These are phyloP conservation scores for Aureobasidium zeae DNA, from an alignment of 2,329 filamentous ascomycete species.

Conservation along the genomic window DNA sequence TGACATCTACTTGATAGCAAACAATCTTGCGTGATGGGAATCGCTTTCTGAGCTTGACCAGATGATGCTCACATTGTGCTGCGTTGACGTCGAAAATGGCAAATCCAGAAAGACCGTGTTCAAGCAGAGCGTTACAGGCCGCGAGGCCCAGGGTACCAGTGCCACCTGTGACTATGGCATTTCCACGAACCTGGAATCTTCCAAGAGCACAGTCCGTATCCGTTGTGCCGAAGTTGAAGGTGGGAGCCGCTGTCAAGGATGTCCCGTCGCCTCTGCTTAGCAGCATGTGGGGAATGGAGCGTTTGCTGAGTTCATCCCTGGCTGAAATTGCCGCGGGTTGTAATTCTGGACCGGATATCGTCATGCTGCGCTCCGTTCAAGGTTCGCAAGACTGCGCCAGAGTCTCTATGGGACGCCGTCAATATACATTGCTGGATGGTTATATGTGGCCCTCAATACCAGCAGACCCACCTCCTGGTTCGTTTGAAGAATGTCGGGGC, in stretches of 20 bases:
- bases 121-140: conserved; percentile 52
- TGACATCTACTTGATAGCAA: conserved; percentile 50
- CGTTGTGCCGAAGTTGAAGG: neutral
- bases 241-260: neutral
- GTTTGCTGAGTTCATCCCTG: conserved; percentile 9
- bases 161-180: conserved; percentile 56
- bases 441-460: too few relatives aligned
- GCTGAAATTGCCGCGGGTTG: neutral
- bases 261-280: neutral
- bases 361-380: too few relatives aligned
- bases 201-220: conserved; percentile 27
- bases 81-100: conserved; percentile 50
- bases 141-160: conserved; percentile 53
- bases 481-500: too few relatives aligned
- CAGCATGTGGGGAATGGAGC: conserved; percentile 12
- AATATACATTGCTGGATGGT: too few relatives aligned
- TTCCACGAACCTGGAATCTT: conserved; percentile 44
- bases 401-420: too few relatives aligned
- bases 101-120: conserved; percentile 54
- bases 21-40: conserved; percentile 48
- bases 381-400: too few relatives aligned
- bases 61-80: conserved; percentile 27
- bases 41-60: conserved; percentile 35
- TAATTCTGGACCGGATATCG: neutral
- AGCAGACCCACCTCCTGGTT: too few relatives aligned